Base-by-base conservation (phyloP, 768 basidiomycete genomes). In the Pleurotus giganteus region DNA sequence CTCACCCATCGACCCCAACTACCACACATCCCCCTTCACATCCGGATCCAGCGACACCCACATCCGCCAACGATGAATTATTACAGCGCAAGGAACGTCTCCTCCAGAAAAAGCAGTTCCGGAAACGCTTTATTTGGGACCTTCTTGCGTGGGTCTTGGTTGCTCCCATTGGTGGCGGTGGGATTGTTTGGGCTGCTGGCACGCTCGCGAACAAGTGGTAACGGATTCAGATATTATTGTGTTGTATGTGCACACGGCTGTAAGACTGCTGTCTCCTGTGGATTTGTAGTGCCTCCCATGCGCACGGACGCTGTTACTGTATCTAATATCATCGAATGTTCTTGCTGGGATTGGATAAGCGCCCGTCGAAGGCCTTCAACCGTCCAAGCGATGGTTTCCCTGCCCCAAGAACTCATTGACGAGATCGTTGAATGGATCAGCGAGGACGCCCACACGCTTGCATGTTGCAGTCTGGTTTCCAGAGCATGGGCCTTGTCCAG, bases 41-140 rank as follows among this genome's bases (percentile, higher is more conserved):
- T 60, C 17, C 60, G 60, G 36, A 56, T 58, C 11, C 47, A 12
- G 2, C 56, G 47, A 57, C 54, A 54, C 12, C 63, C 58, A 23
- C 58, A 53, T 24, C 47, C 74, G 36, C 68, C 12, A 69, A 74
- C 17, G 88, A 91, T 63, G 85, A 89, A 54, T 81, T 98, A 19
- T 72, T 98, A 28, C 84, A 89, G 61, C 79, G 89, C 57, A 98
- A 98, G 72, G 94, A 98, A 69, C 76, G 83, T 43, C 84, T 85
- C 37, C 71, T 98, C 56, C 94, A 97, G 70, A 81, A 81, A 53
- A 77, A 80, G 43, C 81, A 93, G 61, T 77, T 86, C 41, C 82
- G 83, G 34, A 82, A 82, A 60, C 78, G 94, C 27, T 71, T 96
- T 34, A 67, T 86, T 13, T 94, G 92, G 89, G 91, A 95, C 67